A percentile compares a stretch with the other conserved stretches of the same genome.
Evolutionary conservation across 2,329 filamentous ascomycete genomes (phyloP).

Genomic region (Aspergillus ruber): DNA sequence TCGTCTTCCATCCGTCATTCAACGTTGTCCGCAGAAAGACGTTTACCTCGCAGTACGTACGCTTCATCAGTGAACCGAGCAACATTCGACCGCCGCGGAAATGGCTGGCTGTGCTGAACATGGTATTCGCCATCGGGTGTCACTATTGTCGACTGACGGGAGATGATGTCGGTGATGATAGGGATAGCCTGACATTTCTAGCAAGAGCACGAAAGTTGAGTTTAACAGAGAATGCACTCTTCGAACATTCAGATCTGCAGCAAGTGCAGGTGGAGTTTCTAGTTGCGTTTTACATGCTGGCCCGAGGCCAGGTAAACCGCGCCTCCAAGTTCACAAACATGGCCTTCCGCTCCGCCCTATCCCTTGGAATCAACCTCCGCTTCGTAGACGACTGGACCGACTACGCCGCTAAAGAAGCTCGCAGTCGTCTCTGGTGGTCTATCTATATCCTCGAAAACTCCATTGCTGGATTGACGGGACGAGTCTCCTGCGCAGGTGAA

Average conservation of each 20-base stretch:
- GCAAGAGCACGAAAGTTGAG: conserved; percentile 34
- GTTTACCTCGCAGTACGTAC: conserved; percentile 34
- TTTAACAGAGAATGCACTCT: conserved; percentile 29
- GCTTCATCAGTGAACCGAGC: conserved; percentile 21
- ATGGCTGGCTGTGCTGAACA: conserved; percentile 40
- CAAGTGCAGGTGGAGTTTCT: conserved; percentile 38
- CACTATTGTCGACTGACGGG: conserved; percentile 32
- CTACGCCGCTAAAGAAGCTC: conserved; percentile 33
- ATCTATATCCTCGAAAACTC: conserved; percentile 37
- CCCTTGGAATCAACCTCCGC: conserved; percentile 37
- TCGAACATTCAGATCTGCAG: conserved; percentile 37
- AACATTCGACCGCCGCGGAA: conserved; percentile 20
- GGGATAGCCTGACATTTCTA: conserved; percentile 36
- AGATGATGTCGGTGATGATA: conserved; percentile 17
- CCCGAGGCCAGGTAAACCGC: conserved; percentile 36
- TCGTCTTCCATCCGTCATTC: conserved; percentile 35
- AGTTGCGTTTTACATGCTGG: conserved; percentile 35
- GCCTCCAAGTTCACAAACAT: conserved; percentile 36
- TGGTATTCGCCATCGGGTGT: conserved; percentile 42
- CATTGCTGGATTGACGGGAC: conserved; percentile 37
- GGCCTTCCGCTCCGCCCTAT: conserved; percentile 34
- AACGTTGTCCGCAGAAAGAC: conserved; percentile 32
- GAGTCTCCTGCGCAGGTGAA: conserved; percentile 34
- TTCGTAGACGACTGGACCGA: conserved; percentile 30
- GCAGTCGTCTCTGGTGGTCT: conserved; percentile 39